Percentiles rank a stretch among this genome's conserved stretches.
Conservation (phyloP, 106 monocot species). For the Acanthochlamys bracteata region DNA sequence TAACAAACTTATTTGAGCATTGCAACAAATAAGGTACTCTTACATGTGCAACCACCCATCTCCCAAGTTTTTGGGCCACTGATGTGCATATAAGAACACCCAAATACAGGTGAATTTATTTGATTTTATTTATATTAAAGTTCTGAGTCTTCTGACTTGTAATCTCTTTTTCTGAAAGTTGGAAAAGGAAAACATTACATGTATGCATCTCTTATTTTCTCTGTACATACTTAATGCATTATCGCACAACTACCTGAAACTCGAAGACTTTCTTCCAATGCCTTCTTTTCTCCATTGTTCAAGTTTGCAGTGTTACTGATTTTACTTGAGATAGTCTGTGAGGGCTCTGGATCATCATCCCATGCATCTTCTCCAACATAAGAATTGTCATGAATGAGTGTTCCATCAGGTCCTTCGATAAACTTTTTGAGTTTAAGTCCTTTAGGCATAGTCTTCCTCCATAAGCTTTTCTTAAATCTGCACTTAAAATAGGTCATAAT, state of each 20-base stretch:
- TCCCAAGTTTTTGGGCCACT: too few species aligned
- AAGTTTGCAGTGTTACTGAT: slow-evolving; percentile 44
- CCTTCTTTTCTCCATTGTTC: slow-evolving; percentile 42
- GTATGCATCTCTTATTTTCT: too few species aligned
- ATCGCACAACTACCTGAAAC: slow-evolving; percentile 38
- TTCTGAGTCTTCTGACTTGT: too few species aligned
- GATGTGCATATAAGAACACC: too few species aligned
- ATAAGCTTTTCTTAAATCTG: slow-evolving; percentile 69
- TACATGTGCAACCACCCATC: too few species aligned
- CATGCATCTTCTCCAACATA: slow-evolving; percentile 96
- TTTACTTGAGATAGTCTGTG: slow-evolving; percentile 24
- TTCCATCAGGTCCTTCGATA: slow-evolving; percentile 54
- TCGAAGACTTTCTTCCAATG: slow-evolving; percentile 31
- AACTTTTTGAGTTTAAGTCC: slow-evolving; percentile 77
- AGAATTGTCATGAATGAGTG: slow-evolving; percentile 48
- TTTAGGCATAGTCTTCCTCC: slow-evolving; percentile 87
- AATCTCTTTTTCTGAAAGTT: too few species aligned
- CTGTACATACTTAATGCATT: too few species aligned
- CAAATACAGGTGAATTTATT: too few species aligned
- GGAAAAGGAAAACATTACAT: too few species aligned
- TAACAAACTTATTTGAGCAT: too few species aligned
- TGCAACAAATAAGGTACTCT: too few species aligned
- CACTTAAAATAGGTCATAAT: neutral
- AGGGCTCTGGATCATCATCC: slow-evolving; percentile 53
- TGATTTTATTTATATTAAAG: too few species aligned